Evolutionary conservation across 192 early-diverging fungal genomes (phyloP).

Genomic region (Dispira parvispora): DNA sequence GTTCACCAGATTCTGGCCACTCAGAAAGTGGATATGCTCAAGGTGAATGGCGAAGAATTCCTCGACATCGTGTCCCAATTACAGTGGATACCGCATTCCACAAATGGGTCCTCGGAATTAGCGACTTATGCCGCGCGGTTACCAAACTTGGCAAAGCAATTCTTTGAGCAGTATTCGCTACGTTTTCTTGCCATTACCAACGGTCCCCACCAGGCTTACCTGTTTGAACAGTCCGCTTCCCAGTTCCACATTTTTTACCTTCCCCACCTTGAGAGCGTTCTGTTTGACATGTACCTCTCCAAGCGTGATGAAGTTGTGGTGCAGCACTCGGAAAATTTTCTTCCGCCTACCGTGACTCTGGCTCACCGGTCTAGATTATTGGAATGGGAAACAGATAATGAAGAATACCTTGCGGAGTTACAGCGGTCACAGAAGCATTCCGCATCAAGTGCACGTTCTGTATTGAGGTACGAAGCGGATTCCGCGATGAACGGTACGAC

Average conservation of each 20-base stretch:
- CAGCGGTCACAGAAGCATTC: neutral
- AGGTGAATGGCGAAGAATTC: neutral
- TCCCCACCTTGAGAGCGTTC: neutral
- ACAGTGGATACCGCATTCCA: too few relatives aligned
- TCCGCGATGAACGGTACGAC: neutral
- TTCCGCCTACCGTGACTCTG: constrained; percentile 3
- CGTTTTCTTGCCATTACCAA: neutral
- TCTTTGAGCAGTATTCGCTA: neutral
- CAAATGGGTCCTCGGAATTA: too few relatives aligned
- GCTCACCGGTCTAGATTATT: neutral
- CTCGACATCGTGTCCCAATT: too few relatives aligned
- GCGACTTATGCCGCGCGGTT: too few relatives aligned
- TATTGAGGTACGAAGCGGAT: too few relatives aligned
- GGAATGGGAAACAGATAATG: constrained; percentile 4
- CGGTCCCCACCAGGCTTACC: neutral
- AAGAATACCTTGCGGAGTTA: neutral
- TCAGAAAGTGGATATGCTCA: neutral
- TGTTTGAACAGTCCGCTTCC: neutral
- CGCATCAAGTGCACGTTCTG: neutral
- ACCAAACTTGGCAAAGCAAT: neutral
- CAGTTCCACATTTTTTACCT: neutral
- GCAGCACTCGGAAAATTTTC: neutral
- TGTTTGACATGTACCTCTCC: neutral
- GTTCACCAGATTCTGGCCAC: neutral
- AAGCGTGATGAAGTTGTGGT: neutral